phyloP scores from a whole-genome alignment of 2,329 filamentous ascomycete species.

The Fusarium pseudocircinatum region DNA sequence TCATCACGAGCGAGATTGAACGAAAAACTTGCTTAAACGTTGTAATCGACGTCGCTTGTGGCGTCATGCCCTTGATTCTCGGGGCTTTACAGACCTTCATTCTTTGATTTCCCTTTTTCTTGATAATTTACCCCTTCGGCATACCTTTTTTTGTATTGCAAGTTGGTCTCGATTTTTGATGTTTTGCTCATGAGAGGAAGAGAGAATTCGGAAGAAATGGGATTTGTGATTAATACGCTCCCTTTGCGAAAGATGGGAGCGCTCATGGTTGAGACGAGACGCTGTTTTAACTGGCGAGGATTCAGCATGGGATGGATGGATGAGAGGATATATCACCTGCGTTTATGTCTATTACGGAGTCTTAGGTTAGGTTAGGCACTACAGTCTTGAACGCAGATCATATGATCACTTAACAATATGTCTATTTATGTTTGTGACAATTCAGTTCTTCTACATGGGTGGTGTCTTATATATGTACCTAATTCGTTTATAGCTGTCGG shows the following conservation, averaged over 20 bases:
- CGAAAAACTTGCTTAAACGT: slow-evolving; percentile 53
- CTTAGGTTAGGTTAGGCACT: slow-evolving; percentile 37
- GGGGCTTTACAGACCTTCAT: slow-evolving; percentile 41
- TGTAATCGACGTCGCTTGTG: slow-evolving; percentile 52
- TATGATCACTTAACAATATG: slow-evolving; percentile 24
- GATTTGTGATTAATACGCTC: slow-evolving; percentile 37
- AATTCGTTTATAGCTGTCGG: background rate
- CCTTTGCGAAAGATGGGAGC: slow-evolving; percentile 19
- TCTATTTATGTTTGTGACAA: background rate
- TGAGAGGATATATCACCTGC: slow-evolving; percentile 40
- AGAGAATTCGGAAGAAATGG: slow-evolving; percentile 19
- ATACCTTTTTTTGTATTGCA: slow-evolving; percentile 42
- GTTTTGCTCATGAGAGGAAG: slow-evolving; percentile 24
- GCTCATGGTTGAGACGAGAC: slow-evolving; percentile 37
- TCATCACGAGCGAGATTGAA: slow-evolving; percentile 36
- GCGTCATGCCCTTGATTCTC: slow-evolving; percentile 40
- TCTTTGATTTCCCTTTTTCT: slow-evolving; percentile 45
- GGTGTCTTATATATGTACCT: background rate
- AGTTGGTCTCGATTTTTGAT: slow-evolving; percentile 34
- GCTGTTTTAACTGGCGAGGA: slow-evolving; percentile 20
- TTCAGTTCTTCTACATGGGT: background rate
- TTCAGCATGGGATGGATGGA: slow-evolving; percentile 30
- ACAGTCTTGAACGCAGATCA: slow-evolving; percentile 43
- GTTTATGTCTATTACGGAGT: slow-evolving; percentile 44
- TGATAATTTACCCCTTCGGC: slow-evolving; percentile 47